Percentiles rank a stretch among this genome's conserved stretches.
phyloP scores from a whole-genome alignment of 352 stramenopile genomes.

The Pythium aquatile region DNA sequence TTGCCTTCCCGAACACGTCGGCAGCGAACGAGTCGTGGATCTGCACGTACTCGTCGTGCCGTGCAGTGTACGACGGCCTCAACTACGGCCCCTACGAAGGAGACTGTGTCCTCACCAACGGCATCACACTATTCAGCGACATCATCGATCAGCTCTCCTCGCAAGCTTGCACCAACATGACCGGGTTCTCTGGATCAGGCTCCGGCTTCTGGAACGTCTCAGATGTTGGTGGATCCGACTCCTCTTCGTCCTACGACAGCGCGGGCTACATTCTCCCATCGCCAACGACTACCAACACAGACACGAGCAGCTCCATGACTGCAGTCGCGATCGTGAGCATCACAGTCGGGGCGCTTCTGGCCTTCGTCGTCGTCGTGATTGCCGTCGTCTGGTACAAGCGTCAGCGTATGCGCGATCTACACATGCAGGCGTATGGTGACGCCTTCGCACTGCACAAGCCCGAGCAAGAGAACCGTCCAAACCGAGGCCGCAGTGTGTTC shows the following conservation, averaged over 20 bases:
- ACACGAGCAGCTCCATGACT: background rate
- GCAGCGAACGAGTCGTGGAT: background rate
- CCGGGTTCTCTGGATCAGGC: background rate
- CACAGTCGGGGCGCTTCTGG: slow-evolving; percentile 11
- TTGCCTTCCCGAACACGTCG: background rate
- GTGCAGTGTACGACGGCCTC: background rate
- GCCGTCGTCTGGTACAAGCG: slow-evolving; percentile 20
- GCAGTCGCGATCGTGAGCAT: slow-evolving; percentile 11
- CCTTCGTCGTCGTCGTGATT: slow-evolving; percentile 6
- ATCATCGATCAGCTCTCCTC: background rate
- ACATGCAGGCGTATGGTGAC: slow-evolving; percentile 5
- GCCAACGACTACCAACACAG: background rate
- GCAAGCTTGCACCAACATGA: background rate
- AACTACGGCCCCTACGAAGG: background rate
- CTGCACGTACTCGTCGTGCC: background rate
- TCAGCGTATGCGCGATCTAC: slow-evolving; percentile 10
- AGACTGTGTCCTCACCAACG: background rate
- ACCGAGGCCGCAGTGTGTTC: background rate
- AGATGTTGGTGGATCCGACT: background rate
- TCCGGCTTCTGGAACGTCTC: background rate
- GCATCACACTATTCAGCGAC: background rate
- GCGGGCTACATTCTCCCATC: too few relatives aligned
- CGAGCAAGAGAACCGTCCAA: background rate
- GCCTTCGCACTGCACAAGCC: slow-evolving; percentile 6
- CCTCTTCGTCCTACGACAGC: background rate